Percentiles rank a stretch among this genome's conserved stretches.
phyloP scores from a whole-genome alignment of 2,329 filamentous ascomycete species.

The Claviceps paspali region DNA sequence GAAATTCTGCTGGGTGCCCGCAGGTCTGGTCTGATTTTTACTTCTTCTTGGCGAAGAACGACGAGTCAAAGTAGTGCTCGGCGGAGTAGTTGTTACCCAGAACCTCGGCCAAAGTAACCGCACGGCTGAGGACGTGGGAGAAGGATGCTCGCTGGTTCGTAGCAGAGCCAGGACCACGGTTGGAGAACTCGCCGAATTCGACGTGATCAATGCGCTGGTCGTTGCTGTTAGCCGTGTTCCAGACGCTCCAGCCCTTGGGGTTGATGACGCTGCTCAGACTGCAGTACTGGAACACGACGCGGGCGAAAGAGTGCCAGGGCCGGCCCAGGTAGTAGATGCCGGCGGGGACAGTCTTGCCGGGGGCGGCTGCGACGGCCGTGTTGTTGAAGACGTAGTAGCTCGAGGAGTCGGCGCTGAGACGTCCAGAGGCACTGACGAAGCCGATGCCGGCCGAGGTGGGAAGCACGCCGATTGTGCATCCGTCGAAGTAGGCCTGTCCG shows the following conservation, averaged over 20 bases:
- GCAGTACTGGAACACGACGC: background rate
- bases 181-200: background rate
- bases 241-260: background rate
- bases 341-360: background rate
- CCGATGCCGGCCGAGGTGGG: background rate
- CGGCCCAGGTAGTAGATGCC: background rate
- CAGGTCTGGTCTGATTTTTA: too few species aligned
- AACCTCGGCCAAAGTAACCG: background rate
- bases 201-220: background rate
- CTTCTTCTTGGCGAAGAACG: too few species aligned
- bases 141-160: background rate
- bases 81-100: background rate
- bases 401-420: too few species aligned
- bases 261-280: background rate
- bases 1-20: too few species aligned
- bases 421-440: background rate
- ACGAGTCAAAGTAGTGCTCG: too few species aligned
- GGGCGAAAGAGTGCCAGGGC: background rate
- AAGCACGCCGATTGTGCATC: constrained; percentile 10
- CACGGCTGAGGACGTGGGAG: background rate
- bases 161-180: background rate
- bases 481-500: constrained; percentile 26
- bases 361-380: background rate
- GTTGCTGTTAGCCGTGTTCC: background rate
- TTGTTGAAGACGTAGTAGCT: constrained; percentile 1